Base-by-base conservation (phyloP, 2,329 filamentous ascomycete genomes). In the Proliferodiscus dingleyae region DNA sequence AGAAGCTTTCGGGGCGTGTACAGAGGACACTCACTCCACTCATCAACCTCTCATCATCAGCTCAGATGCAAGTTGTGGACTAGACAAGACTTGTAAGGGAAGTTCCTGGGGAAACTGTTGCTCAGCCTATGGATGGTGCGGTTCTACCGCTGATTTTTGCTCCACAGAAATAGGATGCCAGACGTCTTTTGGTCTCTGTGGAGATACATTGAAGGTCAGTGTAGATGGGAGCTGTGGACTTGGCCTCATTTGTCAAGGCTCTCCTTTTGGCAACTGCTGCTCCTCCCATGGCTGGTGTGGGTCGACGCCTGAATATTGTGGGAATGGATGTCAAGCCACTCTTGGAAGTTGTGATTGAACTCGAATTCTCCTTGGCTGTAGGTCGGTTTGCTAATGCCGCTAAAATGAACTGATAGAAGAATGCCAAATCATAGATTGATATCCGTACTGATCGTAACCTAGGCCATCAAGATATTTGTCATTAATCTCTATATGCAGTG, bases 271-370 rank as follows among this genome's bases (percentile, higher is more conserved):
- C 2, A 33, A 44, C 29, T 57, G 53, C n/a, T 57, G 54, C 38
- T 52, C 49, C 2, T 22, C 16, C n/a, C 28, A 45, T 41, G 45
- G 45, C 2, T 57, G 30, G 18, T 57, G 54, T 41, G 54, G 54
- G 2, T 41, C n/a, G 9, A 38, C 44, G 22, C 9, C 32, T 18
- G 43, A 33, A 2, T 48, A 57, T 29, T 57, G 54, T 22, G 42
- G 3, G 3, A 32, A 43, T 39, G 37, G 37, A 18, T 49, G 46
- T 34, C 41, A 49, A 26, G 2, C n/a, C 30, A 32, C 22, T 11
- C 42, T 24, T 41, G 46, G 46, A 6, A 38, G 5, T 19, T 49
- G 46, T 32, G 16, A 18, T n/a, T 42, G 34, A 43, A 5, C 23
- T 1, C 10, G 10, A 15, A 7, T 38, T 6, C 10, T 26, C 8